phyloP scores from a whole-genome alignment of 495 filamentous ascomycete species.

The Astrothelium subdiscretum region DNA sequence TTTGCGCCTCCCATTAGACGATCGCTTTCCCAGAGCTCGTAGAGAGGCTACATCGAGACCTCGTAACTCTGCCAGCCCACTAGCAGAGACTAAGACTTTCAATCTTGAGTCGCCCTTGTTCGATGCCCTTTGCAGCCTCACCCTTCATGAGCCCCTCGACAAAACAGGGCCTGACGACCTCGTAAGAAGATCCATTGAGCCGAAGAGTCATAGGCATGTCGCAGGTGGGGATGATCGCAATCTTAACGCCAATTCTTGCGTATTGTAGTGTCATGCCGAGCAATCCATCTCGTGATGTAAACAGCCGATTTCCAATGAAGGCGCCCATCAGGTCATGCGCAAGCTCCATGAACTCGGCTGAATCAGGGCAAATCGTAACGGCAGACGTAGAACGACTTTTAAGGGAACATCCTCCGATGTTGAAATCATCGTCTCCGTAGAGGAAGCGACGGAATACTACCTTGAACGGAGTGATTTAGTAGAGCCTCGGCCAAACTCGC shows the following conservation, averaged over 20 bases:
- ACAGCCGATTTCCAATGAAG: neutral
- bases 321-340: neutral
- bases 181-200: neutral
- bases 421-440: neutral
- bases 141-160: neutral
- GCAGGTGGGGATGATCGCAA: neutral
- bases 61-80: neutral
- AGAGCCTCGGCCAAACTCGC: neutral
- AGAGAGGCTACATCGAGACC: neutral
- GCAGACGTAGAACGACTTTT: neutral
- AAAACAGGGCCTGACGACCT: neutral
- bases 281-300: neutral
- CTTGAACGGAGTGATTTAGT: neutral
- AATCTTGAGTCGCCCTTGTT: neutral
- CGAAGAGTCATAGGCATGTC: neutral
- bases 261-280: neutral
- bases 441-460: neutral
- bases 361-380: neutral
- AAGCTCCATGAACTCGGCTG: neutral
- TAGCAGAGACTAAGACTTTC: neutral
- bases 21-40: too few species aligned
- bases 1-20: too few species aligned
- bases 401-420: neutral
- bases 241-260: neutral
- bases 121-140: neutral